A percentile compares a stretch with the other conserved stretches of the same genome.
These are phyloP conservation scores for Candida adriatica DNA, from an alignment of 805 yeast genomes.

Conservation along the genomic window DNA sequence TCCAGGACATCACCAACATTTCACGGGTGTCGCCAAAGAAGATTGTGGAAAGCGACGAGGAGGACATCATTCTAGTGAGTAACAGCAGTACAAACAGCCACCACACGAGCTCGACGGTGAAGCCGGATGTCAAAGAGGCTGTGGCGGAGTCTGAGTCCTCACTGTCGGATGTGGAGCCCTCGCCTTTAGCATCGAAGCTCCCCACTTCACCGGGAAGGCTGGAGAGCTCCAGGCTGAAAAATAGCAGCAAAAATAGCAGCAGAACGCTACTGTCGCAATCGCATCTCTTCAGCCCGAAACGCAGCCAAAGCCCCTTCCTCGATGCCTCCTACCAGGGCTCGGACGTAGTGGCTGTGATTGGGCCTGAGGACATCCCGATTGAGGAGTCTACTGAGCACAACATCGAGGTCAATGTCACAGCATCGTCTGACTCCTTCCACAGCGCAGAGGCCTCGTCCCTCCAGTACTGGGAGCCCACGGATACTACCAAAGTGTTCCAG, in stretches of 20 bases:
- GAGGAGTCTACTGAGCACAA: conserved; percentile 26
- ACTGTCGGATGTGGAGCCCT: conserved; percentile 6
- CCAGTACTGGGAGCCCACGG: conserved; percentile 24
- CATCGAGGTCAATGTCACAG: conserved; percentile 6
- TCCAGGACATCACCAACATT: conserved; percentile 13
- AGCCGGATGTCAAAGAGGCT: neutral
- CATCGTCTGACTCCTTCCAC: conserved; percentile 5
- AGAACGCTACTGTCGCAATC: conserved; percentile 15
- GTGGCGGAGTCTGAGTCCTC: neutral
- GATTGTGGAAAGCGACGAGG: conserved; percentile 8
- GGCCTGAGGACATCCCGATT: conserved; percentile 20
- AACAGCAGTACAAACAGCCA: conserved; percentile 12
- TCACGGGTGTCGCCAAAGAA: conserved; percentile 7
- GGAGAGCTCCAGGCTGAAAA: conserved; percentile 5
- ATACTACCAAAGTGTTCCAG: conserved; percentile 22
- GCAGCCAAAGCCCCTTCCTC: conserved; percentile 23
- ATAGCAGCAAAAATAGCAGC: conserved; percentile 9
- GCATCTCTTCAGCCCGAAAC: conserved; percentile 16
- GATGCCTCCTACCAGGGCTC: conserved; percentile 16
- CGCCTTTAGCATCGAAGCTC: conserved; percentile 11
- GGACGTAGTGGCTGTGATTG: conserved; percentile 11
- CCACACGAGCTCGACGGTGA: neutral
- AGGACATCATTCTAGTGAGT: conserved; percentile 19
- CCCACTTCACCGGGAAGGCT: conserved; percentile 5
- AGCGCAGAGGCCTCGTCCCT: conserved; percentile 7